Evolutionary conservation across 345 rosid species (phyloP).

Genomic region (Aegle marmelos): DNA sequence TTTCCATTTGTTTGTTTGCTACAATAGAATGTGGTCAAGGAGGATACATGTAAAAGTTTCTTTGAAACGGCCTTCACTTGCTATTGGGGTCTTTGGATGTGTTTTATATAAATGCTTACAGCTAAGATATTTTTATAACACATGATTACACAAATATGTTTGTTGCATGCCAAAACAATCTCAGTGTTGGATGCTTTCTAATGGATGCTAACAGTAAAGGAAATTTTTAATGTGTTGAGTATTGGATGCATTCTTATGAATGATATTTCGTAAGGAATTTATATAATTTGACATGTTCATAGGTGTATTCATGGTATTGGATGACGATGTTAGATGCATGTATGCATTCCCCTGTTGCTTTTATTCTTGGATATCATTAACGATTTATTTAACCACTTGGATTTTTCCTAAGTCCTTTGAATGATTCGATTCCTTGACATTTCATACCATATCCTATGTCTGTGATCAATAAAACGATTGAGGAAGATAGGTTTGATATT

Average conservation of each 20-base stretch:
- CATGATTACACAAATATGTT: not conserved
- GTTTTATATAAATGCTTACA: no score
- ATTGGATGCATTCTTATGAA: not conserved
- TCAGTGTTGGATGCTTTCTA: not conserved
- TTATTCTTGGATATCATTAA: not conserved
- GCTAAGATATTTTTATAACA: not conserved
- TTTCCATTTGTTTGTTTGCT: not conserved
- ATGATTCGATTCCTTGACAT: constrained; percentile 49
- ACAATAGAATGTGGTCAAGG: not conserved
- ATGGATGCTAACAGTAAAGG: not conserved
- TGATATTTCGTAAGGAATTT: not conserved
- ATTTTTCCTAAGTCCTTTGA: not conserved
- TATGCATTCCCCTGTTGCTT: not conserved
- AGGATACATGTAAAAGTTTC: not conserved
- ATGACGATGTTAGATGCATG: not conserved
- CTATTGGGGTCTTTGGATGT: not conserved
- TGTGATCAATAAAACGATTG: constrained; percentile 62
- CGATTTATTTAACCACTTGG: not conserved
- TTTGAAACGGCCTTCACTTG: not conserved
- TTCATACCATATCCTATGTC: constrained; percentile 47
- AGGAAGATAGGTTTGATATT: constrained; percentile 90
- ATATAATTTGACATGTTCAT: not conserved
- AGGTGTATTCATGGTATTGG: not conserved
- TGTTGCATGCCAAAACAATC: not conserved
- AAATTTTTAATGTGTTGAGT: not conserved